Evolutionary conservation across 148 eudicot genomes (phyloP), one percentile per base, ranked within the genome.

Genomic region (Selenicereus undatus): DNA sequence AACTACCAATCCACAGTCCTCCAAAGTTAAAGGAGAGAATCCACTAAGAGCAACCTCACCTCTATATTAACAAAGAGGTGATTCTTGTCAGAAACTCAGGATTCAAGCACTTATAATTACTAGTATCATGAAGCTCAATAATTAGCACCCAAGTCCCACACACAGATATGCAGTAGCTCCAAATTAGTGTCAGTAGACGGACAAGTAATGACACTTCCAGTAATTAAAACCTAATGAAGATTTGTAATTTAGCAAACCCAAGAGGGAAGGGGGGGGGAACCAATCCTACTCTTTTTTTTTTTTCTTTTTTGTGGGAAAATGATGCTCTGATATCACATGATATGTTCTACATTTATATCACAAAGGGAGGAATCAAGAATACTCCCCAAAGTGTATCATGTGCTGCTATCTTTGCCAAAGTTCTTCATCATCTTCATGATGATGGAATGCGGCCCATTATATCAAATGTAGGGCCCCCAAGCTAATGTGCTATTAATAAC

Each of bases 311-410:
- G 4, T 22, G 8, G 43, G 43, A 39, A 48, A 74, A 74, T 74
- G 58, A 74, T 74, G 36, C 60, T 26, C 42, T 75, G 65, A 75
- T 65, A 75, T 50, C 77, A 75, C 77, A 75, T 75, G 77, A 75
- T 52, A 29, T 75, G 65, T 75, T 42, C 77, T 48, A 75, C 77
- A 74, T 43, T 48, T 48, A 29, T n/a, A 48, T 10, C 76, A 50
- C 77, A 74, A 24, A 27, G 50, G 50, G 51, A 27, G 65, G 65
- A 75, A 75, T 51, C 77, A 75, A 75, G 77, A 52, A 75, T 75
- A 75, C 32, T 75, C 35, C 42, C 77, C 35, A 26, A 75, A 75
- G 65, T 51, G 64, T 21, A 75, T 75, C 77, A 75, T 75, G 77
- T 75, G 77, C 64, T 20, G 5, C 75, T 42, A 75, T 75, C 77